These are phyloP conservation scores for Mycosphaerelloides madeirae DNA, from an alignment of 2,329 filamentous ascomycete genomes.

Conservation along the genomic window DNA sequence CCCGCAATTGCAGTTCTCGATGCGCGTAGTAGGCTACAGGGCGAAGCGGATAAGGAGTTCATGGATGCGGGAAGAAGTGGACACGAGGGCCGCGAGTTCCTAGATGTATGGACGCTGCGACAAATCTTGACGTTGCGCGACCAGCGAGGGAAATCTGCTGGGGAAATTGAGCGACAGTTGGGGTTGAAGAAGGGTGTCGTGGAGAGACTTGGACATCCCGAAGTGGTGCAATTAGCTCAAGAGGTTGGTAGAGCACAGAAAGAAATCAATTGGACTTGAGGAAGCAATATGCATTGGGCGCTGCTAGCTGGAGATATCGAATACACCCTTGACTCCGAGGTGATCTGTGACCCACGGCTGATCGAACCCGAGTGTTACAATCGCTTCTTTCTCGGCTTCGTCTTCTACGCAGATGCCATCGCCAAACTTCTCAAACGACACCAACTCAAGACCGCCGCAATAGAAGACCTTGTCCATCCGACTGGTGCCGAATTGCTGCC, in stretches of 20 bases:
- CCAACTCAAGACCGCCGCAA: conserved; percentile 35
- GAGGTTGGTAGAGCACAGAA: conserved; percentile 29
- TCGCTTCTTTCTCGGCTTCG: conserved; percentile 28
- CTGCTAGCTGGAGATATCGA: conserved; percentile 4
- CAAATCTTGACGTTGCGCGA: conserved; percentile 32
- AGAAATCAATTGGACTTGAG: conserved; percentile 30
- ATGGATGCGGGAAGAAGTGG: conserved; percentile 40
- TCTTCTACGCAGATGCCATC: conserved; percentile 42
- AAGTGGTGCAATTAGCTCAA: conserved; percentile 28
- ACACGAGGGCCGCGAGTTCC: conserved; percentile 40
- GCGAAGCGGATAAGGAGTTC: conserved; percentile 52
- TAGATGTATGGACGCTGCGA: conserved; percentile 42
- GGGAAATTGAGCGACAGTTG: conserved; percentile 31
- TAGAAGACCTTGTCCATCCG: conserved; percentile 54
- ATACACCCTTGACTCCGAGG: conserved; percentile 39
- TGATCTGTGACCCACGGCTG: conserved; percentile 50
- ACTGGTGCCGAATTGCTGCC: conserved; percentile 45
- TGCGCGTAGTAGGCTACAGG: conserved; percentile 47
- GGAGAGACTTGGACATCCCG: conserved; percentile 27
- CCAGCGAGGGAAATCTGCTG: conserved; percentile 22
- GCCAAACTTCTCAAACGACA: conserved; percentile 47
- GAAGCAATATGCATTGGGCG: neutral
- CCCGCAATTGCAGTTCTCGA: conserved; percentile 52
- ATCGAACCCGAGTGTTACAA: conserved; percentile 35
- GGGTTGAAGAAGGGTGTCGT: conserved; percentile 34